These are phyloP conservation scores for Fraxinus floribunda DNA, from an alignment of 305 asterid species.

Conservation along the genomic window DNA sequence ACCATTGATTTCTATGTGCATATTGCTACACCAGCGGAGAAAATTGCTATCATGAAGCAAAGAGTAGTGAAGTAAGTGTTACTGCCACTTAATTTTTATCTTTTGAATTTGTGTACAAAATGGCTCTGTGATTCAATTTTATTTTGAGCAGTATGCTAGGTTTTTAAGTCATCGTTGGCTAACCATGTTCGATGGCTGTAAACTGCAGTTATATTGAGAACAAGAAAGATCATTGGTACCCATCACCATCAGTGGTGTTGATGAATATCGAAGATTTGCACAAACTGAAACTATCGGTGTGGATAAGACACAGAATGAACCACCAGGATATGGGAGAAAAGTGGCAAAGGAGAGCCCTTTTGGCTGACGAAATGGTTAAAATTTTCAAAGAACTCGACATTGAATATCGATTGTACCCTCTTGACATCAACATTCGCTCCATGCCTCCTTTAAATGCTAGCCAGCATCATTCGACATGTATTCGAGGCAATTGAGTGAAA, in stretches of 20 bases:
- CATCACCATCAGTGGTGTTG: conserved; percentile 48
- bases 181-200: neutral
- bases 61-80: conserved; percentile 42
- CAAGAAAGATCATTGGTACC: conserved; percentile 69
- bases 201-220: conserved; percentile 55
- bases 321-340: conserved; percentile 73
- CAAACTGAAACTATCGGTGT: conserved; percentile 50
- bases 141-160: neutral
- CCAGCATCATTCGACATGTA: conserved; percentile 39
- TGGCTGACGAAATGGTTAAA: conserved; percentile 60
- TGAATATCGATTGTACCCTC: conserved; percentile 62
- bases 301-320: conserved; percentile 73
- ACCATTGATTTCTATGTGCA: conserved; percentile 60
- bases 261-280: conserved; percentile 47
- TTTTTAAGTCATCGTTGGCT: neutral
- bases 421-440: conserved; percentile 54
- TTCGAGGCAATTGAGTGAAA: conserved; percentile 22
- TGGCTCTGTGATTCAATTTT: neutral
- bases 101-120: neutral
- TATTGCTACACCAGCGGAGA: conserved; percentile 69
- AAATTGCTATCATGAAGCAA: conserved; percentile 54
- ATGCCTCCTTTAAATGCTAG: conserved; percentile 50
- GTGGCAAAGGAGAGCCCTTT: conserved; percentile 54
- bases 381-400: conserved; percentile 63
- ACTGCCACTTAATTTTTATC: neutral